Percentiles rank a stretch among this genome's conserved stretches.
These are phyloP conservation scores for Boletus coccyginus DNA, from an alignment of 768 basidiomycete species.

Conservation along the genomic window DNA sequence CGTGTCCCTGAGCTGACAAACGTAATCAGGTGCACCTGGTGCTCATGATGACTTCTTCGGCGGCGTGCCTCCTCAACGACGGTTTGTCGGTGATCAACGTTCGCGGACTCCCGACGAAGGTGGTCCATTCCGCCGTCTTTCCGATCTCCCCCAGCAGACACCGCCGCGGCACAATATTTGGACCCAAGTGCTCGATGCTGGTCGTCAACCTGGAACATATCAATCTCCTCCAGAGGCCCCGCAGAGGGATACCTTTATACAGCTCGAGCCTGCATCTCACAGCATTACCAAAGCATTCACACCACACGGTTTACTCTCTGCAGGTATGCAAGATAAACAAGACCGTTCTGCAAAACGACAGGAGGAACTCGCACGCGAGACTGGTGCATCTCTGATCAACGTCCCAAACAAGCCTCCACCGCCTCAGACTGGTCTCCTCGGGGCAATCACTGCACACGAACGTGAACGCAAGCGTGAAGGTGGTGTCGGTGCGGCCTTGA, in stretches of 20 bases:
- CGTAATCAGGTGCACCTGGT: constrained; percentile 27
- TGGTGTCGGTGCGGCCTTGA: constrained; percentile 90
- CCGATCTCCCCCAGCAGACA: constrained; percentile 47
- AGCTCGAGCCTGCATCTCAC: constrained; percentile 66
- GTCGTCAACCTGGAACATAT: constrained; percentile 45
- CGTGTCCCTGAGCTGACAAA: constrained; percentile 5
- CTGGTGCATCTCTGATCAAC: constrained; percentile 88
- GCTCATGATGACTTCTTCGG: constrained; percentile 45
- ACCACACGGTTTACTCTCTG: constrained; percentile 90
- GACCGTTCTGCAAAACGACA: constrained; percentile 95
- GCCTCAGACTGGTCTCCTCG: constrained; percentile 92
- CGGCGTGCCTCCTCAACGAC: constrained; percentile 39
- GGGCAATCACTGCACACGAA: constrained; percentile 94
- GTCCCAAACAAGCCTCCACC: constrained; percentile 95
- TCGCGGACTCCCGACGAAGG: constrained; percentile 59
- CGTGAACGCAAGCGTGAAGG: constrained; percentile 92
- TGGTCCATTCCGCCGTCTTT: constrained; percentile 51
- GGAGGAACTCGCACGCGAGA: constrained; percentile 90
- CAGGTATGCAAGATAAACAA: constrained; percentile 93
- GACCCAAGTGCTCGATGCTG: constrained; percentile 84
- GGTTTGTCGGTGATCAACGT: constrained; percentile 53
- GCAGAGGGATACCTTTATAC: constrained; percentile 61
- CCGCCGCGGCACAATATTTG: constrained; percentile 72
- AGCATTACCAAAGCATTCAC: constrained; percentile 92
- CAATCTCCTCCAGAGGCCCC: constrained; percentile 34